Evolutionary conservation across 2,329 filamentous ascomycete genomes (phyloP).

Genomic region (Aspergillus persii): DNA sequence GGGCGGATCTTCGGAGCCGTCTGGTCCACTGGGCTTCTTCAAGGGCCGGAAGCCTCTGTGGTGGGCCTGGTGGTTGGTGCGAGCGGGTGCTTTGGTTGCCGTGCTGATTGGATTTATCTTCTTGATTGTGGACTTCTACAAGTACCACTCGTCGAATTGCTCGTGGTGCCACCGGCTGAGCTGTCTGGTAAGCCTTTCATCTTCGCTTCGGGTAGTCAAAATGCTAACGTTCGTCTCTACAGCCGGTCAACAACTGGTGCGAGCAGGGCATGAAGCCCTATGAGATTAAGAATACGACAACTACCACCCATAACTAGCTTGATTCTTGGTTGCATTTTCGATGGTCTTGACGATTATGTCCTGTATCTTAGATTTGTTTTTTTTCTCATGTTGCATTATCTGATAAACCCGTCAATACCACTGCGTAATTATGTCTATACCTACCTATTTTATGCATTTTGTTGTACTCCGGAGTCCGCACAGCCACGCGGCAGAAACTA

Average conservation of each 20-base stretch:
- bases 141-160: slow-evolving; percentile 66
- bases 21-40: slow-evolving; percentile 66
- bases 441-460: too few species aligned
- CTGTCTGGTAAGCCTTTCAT: slow-evolving; percentile 70
- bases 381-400: neutral
- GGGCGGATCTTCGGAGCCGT: slow-evolving; percentile 43
- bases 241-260: slow-evolving; percentile 49
- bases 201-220: neutral
- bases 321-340: neutral
- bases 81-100: slow-evolving; percentile 73
- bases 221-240: slow-evolving; percentile 13
- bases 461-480: neutral
- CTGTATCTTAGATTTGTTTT: neutral
- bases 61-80: slow-evolving; percentile 96
- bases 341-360: neutral
- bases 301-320: slow-evolving; percentile 1
- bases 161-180: slow-evolving; percentile 93
- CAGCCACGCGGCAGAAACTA: neutral
- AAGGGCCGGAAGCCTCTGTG: slow-evolving; percentile 87
- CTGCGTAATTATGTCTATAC: neutral
- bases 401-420: neutral
- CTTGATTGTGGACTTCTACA: slow-evolving; percentile 88
- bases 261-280: slow-evolving; percentile 29
- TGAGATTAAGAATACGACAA: slow-evolving; percentile 5
- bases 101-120: slow-evolving; percentile 83